phyloP scores from a whole-genome alignment of 2,329 filamentous ascomycete genomes.

The Graphilbum fragrans region DNA sequence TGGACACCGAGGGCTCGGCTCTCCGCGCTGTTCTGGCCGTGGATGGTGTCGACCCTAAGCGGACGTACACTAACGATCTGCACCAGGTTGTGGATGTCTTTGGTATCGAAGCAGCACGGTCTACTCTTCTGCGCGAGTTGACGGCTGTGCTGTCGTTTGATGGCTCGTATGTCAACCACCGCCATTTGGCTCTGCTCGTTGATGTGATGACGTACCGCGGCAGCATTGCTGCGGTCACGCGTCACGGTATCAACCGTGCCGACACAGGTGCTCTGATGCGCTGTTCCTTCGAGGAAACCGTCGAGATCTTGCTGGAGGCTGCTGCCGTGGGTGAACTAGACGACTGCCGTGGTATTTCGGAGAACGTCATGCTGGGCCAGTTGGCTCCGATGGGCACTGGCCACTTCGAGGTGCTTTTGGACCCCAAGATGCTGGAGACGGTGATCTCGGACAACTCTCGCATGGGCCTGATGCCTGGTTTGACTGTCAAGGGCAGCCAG shows the following conservation, averaged over 20 bases:
- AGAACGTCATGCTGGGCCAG: conserved; percentile 97
- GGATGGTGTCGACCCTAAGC: conserved; percentile 72
- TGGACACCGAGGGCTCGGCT: conserved; percentile 87
- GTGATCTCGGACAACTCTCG: conserved; percentile 87
- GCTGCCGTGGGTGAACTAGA: conserved; percentile 91
- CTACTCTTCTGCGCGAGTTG: conserved; percentile 77
- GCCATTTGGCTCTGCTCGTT: conserved; percentile 86
- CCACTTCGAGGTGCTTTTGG: conserved; percentile 86
- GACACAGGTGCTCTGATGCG: conserved; percentile 98
- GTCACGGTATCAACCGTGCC: conserved; percentile 95
- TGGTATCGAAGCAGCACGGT: conserved; percentile 87
- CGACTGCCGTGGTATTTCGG: conserved; percentile 94
- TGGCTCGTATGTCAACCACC: conserved; percentile 98
- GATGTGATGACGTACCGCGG: conserved; percentile 98
- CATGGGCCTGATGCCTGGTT: conserved; percentile 68
- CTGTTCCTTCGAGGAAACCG: conserved; percentile 98
- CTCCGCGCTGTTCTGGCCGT: conserved; percentile 75
- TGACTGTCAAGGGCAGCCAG: conserved; percentile 63
- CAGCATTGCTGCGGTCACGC: conserved; percentile 87
- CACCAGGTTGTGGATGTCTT: conserved; percentile 91
- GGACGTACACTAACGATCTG: conserved; percentile 91
- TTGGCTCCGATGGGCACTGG: conserved; percentile 95
- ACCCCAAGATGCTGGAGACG: conserved; percentile 90
- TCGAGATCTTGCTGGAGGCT: conserved; percentile 94
- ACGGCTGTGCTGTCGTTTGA: conserved; percentile 92